Base-by-base conservation (phyloP, 2,329 filamentous ascomycete species). In the Pestalotiopsis sp. region DNA sequence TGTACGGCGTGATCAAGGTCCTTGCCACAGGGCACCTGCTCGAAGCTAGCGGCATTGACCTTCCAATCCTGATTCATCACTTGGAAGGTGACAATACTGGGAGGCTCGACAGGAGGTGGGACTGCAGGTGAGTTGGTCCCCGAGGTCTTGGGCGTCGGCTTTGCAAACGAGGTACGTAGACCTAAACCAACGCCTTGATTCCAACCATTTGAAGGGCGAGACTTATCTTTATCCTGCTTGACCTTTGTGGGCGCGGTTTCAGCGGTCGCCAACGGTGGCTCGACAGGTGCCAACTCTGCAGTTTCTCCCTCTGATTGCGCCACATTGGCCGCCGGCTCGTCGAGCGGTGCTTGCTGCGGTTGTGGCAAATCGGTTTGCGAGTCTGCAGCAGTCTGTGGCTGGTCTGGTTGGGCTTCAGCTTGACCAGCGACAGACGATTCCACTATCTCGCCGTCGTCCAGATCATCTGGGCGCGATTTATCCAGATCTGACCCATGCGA, bases 401-500 rank as follows among this genome's bases (percentile, higher is more conserved):
- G 52, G 23, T 45, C 38, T 41, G 56, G 31, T 11, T 20, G 52
- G 23, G 31, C 31, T 27, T 12, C 52, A 49, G 49, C 45, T 60
- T 68, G 36, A 39, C 36, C 23, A 36, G 49, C 41, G 2, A 41
- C 52, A 12, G 49, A 45, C 25, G 45, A 36, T 56, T 68, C 78
- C 71, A 76, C 73, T 71, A 77, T 77, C 71, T 80, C 77, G 63
- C 77, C 78, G 66, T 80, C 77, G 23, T 79, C 79, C 39, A 77
- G 64, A 59, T 72, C 70, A 41, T 75, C 76, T 31, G 74, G 71
- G 3, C 61, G 52, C 20, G 71, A 70, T 62, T 69, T 67, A 38
- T 68, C 69, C 64, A 56, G 60, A 36, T 67, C 64, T n/a, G 52
- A 49, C 41, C 68, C n/a, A 13, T 57, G 66, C 52, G 64, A 67